Base-by-base conservation (phyloP, 441 rosid genomes). In the Euphorbia schlechtendalii region DNA sequence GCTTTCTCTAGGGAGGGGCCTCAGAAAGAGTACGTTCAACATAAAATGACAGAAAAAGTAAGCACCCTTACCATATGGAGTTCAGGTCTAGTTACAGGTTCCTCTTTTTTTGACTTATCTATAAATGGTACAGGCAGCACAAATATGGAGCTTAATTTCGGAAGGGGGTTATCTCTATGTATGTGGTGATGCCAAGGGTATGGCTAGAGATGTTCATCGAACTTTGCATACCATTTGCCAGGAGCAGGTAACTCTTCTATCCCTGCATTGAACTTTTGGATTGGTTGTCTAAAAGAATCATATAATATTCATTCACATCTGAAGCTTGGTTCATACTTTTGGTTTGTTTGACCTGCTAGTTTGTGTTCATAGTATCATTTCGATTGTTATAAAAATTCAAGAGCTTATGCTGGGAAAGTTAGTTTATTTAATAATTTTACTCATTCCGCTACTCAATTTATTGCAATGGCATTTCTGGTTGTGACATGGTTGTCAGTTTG, bases 1-100 rank as follows among this genome's bases (percentile, higher is more conserved):
- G 96, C 97, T 55, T 94, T 89, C 83, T 94, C 98, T 25, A 89
- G 99, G 56, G 98, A 91, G 76, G 99, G 99, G 69, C 92, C 96
- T 25, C 81, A 82, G 63, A 94, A 94, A 81, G 89, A 91, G 69
- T 91, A 94, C 56, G 99, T 87, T 73, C 99, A 91, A 43, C 96
- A 94, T 79, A 87, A 94, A 81, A 84, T 94, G 96, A 63, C 80
- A 74, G 87, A 87, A 68, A 89, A 83, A 87, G 99, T 82, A 70
- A 74, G 81, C 69, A 24, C 32, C 64, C 27, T 21, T 54, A 14
- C 24, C 40, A 57, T 18, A 6, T 27, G 14, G 18, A 4, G 36
- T 8, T 25, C 13, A 54, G 56, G 40, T 48, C 22, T 69, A 14
- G 28, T 36, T 25, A 53, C 14, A 46, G 48, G 20, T 22, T 2